Base-by-base conservation (phyloP, 768 basidiomycete genomes). In the Termitomyces sp. region DNA sequence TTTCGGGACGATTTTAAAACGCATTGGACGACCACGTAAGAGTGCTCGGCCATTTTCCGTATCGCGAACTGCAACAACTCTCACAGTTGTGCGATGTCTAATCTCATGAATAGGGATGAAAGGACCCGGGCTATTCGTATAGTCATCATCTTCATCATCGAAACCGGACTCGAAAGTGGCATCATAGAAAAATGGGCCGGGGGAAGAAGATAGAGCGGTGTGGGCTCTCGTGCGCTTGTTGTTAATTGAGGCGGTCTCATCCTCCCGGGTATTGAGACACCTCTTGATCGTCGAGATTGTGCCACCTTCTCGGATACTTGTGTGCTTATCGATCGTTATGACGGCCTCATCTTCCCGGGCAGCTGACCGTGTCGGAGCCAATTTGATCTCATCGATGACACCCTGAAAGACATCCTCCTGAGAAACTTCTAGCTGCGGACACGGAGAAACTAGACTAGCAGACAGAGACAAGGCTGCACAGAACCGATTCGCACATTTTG, bases 1-100 rank as follows among this genome's bases (percentile, higher is more conserved):
- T 58, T 66, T 70, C 9, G 48, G 55, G 53, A 75, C 69, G 4
- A 68, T 63, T 53, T 79, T 79, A 50, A 79, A 60, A 62, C 77
- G 79, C 53, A 79, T 43, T 13, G 73, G 29, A 14, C 71, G 71
- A 5, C 69, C 70, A 20, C 42, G n/a, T 8, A 59, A 44, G 2
- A 27, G 43, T 20, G 26, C 53, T 57, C 14, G 32, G 12, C 59
- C 59, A 24, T 46, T 59, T 39, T 59, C 56, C 46, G 63, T 52
- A 56, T 72, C 72, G 10, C 66, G 63, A 13, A 44, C 62, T 0
- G 66, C 51, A 7, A 62, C 39, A 3, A 54, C 55, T 7, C 64
- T 44, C 10, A 59, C 58, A 43, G 65, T 47, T 7, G 53, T 47
- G 12, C 64, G 64, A 14, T 61, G 47, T 7, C 57, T 58, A 42